A percentile compares a stretch with the other conserved stretches of the same genome.
These are phyloP conservation scores for Zygosaccharomyces bailii DNA, from an alignment of 805 yeast species.

Conservation along the genomic window DNA sequence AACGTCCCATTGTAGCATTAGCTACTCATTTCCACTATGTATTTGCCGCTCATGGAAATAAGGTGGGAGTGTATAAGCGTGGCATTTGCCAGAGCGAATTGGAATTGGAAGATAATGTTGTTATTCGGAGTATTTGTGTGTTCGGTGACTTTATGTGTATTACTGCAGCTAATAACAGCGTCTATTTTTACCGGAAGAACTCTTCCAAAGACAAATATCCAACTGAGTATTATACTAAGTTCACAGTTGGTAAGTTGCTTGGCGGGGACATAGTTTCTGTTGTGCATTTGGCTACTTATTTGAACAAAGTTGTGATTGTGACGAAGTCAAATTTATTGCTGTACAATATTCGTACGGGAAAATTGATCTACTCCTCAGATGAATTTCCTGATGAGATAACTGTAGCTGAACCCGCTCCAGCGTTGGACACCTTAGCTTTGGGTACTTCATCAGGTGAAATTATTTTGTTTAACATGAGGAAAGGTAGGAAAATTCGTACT, in stretches of 20 bases:
- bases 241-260: slow-evolving; percentile 49
- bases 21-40: slow-evolving; percentile 82
- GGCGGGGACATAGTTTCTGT: slow-evolving; percentile 62
- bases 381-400: slow-evolving; percentile 59
- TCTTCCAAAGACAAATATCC: slow-evolving; percentile 39
- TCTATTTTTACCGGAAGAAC: slow-evolving; percentile 55
- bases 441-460: slow-evolving; percentile 72
- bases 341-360: slow-evolving; percentile 75
- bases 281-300: slow-evolving; percentile 83
- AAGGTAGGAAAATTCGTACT: slow-evolving; percentile 55
- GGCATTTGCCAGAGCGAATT: slow-evolving; percentile 54
- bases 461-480: slow-evolving; percentile 61
- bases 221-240: slow-evolving; percentile 64
- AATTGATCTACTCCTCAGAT: slow-evolving; percentile 55
- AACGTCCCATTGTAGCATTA: slow-evolving; percentile 62
- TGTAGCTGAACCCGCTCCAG: slow-evolving; percentile 80
- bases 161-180: slow-evolving; percentile 42
- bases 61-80: slow-evolving; percentile 75
- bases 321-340: slow-evolving; percentile 61
- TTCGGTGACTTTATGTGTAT: slow-evolving; percentile 81
- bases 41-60: slow-evolving; percentile 68
- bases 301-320: slow-evolving; percentile 85
- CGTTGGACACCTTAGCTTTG: slow-evolving; percentile 73
- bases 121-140: slow-evolving; percentile 49
- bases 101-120: slow-evolving; percentile 36